Evolutionary conservation across 306 rosid species (phyloP), one percentile per base, ranked within the genome.

Genomic region (Sicyos edulis): DNA sequence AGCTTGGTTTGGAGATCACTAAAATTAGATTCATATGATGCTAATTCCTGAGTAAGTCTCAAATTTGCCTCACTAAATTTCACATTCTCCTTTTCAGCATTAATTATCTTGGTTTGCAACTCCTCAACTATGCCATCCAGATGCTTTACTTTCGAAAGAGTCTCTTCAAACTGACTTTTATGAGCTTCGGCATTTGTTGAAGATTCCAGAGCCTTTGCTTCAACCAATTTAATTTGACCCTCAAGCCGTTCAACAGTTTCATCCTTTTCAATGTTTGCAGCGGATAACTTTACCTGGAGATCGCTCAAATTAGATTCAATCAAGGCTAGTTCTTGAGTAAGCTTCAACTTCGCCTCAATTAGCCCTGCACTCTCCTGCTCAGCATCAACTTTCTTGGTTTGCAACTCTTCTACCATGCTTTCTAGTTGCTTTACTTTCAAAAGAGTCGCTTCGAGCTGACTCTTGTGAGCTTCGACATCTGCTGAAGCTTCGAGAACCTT

Each of bases 91-190:
- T 85, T 90, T 81, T 90, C 96, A 2, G 88, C 82, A 71, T 74
- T 52, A 77, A 82, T 71, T 68, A 79, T 64, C 73, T 84, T 84
- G 71, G 90, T 42, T 37, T 85, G 86, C 70, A 92, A 89, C 73
- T 92, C 96, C 70, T 83, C 89, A 70, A 92, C 72, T 85, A 81
- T 90, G 79, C 80, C 72, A 78, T 85, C 89, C 71, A 90, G 85
- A 58, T 92, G 90, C 77, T 85, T 84, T 29, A 88, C 64, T 73
- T 88, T 92, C 52, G 62, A 20, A 63, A 83, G 84, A 82, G 80
- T 83, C 78, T 85, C 85, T 75, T 82, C 92, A 29, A 88, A 78
- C 79, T 80, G 91, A 45, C 70, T 58, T 50, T 85, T 84, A 59
- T 47, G 85, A 62, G 78, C 57, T 74, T 78, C 85, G 8, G 87